phyloP scores from a whole-genome alignment of 768 basidiomycete genomes.

The Pulveroboletus sp. region DNA sequence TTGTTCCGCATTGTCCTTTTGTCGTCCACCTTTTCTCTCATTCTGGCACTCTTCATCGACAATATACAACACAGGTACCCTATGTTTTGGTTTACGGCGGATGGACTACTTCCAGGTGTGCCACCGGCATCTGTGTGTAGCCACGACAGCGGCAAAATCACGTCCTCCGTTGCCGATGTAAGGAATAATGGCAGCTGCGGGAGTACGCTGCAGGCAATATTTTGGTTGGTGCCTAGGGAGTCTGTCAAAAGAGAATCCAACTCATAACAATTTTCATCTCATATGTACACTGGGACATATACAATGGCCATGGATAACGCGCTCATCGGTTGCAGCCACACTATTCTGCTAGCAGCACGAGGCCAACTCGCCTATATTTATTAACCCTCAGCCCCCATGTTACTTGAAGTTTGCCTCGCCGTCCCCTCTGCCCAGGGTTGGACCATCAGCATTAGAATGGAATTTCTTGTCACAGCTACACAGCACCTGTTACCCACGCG shows the following conservation, averaged over 20 bases:
- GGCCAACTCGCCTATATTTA: slow-evolving; percentile 7
- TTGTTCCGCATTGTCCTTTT: slow-evolving; percentile 51
- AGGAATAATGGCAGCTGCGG: neutral
- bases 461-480: slow-evolving; percentile 1
- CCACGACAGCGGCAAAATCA: neutral
- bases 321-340: slow-evolving; percentile 1
- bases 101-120: neutral
- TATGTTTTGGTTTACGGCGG: slow-evolving; percentile 42
- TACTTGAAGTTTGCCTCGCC: slow-evolving; percentile 7
- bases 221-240: slow-evolving; percentile 4
- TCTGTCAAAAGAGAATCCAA: neutral
- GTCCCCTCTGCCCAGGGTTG: slow-evolving; percentile 32
- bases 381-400: slow-evolving; percentile 28
- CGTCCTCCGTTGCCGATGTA: neutral
- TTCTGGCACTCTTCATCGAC: slow-evolving; percentile 44
- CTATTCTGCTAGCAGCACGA: slow-evolving; percentile 8
- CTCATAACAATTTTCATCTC: slow-evolving; percentile 5
- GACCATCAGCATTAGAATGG: slow-evolving; percentile 1
- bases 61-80: slow-evolving; percentile 47
- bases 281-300: neutral
- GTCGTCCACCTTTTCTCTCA: slow-evolving; percentile 41
- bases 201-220: neutral
- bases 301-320: neutral
- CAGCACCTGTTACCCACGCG: slow-evolving; percentile 3
- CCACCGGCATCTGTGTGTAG: neutral